These are phyloP conservation scores for Nicotiana attenuata DNA, from an alignment of 257 asterid genomes.

Conservation along the genomic window DNA sequence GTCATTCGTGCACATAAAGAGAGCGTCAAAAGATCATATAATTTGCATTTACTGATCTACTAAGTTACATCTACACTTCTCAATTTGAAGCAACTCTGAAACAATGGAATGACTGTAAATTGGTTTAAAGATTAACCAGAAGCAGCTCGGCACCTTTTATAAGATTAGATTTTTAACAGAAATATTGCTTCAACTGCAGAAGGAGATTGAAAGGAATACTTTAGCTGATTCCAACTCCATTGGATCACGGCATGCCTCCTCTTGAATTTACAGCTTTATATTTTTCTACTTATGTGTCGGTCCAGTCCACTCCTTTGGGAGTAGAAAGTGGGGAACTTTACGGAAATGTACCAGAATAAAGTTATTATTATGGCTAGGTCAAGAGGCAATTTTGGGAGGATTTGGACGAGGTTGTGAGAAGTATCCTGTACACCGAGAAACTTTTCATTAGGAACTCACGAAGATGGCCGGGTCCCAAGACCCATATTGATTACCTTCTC, in stretches of 20 bases:
- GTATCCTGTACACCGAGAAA: too few species aligned
- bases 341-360: too few species aligned
- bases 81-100: not conserved
- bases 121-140: not conserved
- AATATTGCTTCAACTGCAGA: not conserved
- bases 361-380: too few species aligned
- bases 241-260: constrained; percentile 33
- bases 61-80: not conserved
- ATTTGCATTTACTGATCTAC: not conserved
- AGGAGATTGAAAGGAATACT: constrained; percentile 26
- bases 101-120: not conserved
- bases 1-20: not conserved
- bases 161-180: not conserved
- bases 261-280: not conserved
- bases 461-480: too few species aligned
- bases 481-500: too few species aligned
- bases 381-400: too few species aligned
- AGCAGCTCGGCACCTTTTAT: not conserved
- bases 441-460: too few species aligned
- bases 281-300: too few species aligned
- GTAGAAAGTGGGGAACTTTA: too few species aligned
- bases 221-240: constrained; percentile 76
- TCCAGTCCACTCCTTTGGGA: too few species aligned
- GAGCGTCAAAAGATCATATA: not conserved
- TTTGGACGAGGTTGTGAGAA: too few species aligned